Conservation (phyloP, 208 protist species). For the Trypanosoma cruzi region DNA sequence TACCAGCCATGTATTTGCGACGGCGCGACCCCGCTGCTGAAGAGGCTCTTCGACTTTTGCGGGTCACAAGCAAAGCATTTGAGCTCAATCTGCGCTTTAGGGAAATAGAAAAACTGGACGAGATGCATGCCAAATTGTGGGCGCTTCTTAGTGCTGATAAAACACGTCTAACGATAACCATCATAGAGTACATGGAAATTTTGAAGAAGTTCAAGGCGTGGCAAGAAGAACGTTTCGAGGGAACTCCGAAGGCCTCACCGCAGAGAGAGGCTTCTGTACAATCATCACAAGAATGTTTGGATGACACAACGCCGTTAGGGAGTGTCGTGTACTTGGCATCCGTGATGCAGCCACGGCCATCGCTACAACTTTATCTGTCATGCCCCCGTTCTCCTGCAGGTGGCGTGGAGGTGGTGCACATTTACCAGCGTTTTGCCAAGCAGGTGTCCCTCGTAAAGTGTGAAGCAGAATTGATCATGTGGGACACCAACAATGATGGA, state of each 20-base stretch:
- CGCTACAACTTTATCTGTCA: slow-evolving; percentile 67
- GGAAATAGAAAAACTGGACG: slow-evolving; percentile 80
- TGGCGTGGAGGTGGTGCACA: slow-evolving; percentile 54
- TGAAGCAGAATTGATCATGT: slow-evolving; percentile 82
- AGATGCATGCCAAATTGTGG: slow-evolving; percentile 75
- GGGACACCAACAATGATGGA: slow-evolving; percentile 87
- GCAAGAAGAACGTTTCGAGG: slow-evolving; percentile 22
- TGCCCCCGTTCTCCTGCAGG: slow-evolving; percentile 53
- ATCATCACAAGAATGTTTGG: slow-evolving; percentile 24
- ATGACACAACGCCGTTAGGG: slow-evolving; percentile 43
- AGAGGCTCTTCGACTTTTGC: slow-evolving; percentile 46
- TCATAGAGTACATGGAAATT: slow-evolving; percentile 63
- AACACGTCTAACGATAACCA: slow-evolving; percentile 45
- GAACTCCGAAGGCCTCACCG: slow-evolving; percentile 12
- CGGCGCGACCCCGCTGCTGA: slow-evolving; percentile 51
- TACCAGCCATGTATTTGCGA: slow-evolving; percentile 69
- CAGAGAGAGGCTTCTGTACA: slow-evolving; percentile 22
- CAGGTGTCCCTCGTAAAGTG: slow-evolving; percentile 87
- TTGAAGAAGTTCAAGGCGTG: slow-evolving; percentile 48
- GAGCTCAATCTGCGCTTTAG: slow-evolving; percentile 80
- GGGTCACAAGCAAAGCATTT: slow-evolving; percentile 70
- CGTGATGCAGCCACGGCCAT: slow-evolving; percentile 48
- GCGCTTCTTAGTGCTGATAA: slow-evolving; percentile 55
- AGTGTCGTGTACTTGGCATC: slow-evolving; percentile 54
- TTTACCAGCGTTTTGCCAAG: slow-evolving; percentile 80